These are phyloP conservation scores for Pseudevernia furfuracea DNA, from an alignment of 495 filamentous ascomycete genomes.

Conservation along the genomic window DNA sequence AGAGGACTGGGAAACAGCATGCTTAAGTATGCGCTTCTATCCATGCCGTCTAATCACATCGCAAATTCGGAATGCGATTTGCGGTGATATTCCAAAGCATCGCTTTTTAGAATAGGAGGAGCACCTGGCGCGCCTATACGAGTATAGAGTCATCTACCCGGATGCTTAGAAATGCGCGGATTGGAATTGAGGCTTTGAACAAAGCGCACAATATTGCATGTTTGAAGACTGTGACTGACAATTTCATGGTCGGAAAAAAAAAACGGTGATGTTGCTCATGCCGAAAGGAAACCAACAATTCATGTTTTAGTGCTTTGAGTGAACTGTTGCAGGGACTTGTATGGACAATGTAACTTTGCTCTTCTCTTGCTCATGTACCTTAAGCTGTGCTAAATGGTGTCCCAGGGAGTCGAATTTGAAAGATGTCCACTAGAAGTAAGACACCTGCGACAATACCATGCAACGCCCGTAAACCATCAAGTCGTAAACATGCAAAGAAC, in stretches of 20 bases:
- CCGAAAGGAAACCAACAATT: not conserved
- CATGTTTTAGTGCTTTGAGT: not conserved
- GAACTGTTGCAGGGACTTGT: not conserved
- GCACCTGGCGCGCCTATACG: not conserved
- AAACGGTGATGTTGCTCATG: not conserved
- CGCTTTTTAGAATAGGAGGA: not conserved
- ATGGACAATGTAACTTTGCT: not conserved
- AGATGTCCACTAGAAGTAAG: not conserved
- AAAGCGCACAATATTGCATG: not conserved
- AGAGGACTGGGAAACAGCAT: not conserved
- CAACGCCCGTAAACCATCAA: conserved; percentile 5
- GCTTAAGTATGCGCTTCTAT: not conserved
- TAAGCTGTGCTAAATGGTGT: conserved; percentile 3
- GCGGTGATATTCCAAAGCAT: not conserved
- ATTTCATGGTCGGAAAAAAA: not conserved
- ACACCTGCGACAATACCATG: conserved; percentile 5
- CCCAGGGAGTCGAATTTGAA: not conserved
- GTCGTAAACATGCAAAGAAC: not conserved
- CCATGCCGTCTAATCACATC: not conserved
- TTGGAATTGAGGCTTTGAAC: not conserved
- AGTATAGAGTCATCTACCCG: not conserved
- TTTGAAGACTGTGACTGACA: not conserved
- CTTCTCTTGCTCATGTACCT: not conserved
- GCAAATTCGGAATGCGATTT: not conserved
- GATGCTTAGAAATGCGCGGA: not conserved